A percentile compares a stretch with the other conserved stretches of the same genome.
phyloP scores from a whole-genome alignment of 140 eudicot species.

The Anethum foeniculum region DNA sequence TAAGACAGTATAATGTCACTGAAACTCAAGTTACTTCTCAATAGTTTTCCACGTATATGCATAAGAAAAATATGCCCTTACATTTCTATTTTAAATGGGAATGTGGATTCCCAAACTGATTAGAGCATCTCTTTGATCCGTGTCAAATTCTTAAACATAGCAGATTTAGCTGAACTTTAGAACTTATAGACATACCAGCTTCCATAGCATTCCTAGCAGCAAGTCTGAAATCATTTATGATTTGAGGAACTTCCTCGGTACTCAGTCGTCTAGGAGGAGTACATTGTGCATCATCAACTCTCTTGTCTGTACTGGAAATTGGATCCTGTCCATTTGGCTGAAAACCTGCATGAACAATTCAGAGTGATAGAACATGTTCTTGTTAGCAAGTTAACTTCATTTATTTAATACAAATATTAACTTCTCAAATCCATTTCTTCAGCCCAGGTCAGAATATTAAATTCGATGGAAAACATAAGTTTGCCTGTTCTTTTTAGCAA shows the following conservation, averaged over 20 bases:
- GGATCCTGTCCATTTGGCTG: slow-evolving; percentile 66
- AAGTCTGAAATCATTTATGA: slow-evolving; percentile 43
- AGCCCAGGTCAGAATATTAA: neutral
- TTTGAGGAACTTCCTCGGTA: slow-evolving; percentile 44
- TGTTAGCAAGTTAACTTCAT: neutral
- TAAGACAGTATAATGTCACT: neutral
- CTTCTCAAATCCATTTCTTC: neutral
- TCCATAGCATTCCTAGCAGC: slow-evolving; percentile 73
- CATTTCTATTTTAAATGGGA: neutral
- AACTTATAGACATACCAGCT: slow-evolving; percentile 43
- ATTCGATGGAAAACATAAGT: too few species aligned
- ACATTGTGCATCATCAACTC: slow-evolving; percentile 21
- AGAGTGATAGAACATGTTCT: neutral
- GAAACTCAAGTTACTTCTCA: neutral
- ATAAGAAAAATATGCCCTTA: neutral
- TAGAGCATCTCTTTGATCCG: neutral
- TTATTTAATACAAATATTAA: neutral
- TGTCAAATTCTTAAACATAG: neutral
- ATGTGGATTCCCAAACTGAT: neutral
- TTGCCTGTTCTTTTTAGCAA: too few species aligned
- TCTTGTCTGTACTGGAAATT: slow-evolving; percentile 53
- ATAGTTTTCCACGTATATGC: neutral
- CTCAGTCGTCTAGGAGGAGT: slow-evolving; percentile 46
- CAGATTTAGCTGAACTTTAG: neutral
- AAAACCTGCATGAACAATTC: slow-evolving; percentile 27